Evolutionary conservation across 2,329 filamentous ascomycete genomes (phyloP), one percentile per base, ranked within the genome.

Genomic region (Didymosphaeria variabile): DNA sequence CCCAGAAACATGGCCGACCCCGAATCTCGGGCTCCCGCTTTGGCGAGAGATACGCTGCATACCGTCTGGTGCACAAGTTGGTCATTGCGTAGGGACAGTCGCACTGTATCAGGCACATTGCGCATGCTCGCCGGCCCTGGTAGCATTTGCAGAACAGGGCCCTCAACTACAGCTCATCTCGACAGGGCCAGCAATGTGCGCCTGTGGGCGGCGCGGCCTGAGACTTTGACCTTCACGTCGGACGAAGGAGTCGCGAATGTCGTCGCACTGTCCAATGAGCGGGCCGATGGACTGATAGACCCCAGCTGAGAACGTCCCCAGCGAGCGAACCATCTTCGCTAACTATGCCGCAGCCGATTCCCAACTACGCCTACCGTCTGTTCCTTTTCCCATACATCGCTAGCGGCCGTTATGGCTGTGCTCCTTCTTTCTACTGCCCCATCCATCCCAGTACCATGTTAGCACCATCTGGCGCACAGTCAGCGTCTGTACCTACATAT

Each of bases 361-460:
- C 57, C 61, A 56, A 67, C 67, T 65, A 63, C 60, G 58, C 63
- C 61, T 61, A 58, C 60, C 58, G 60, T 64, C 66, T 71, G 69
- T 66, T 66, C 67, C 70, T 67, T 45, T 71, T 68, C 66, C 62
- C 66, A 63, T 63, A 63, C 62, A 61, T 58, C 65, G 57, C 68
- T 71, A 71, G 66, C 63, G 63, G 70, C 66, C 66, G 70, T 67
- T 66, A 75, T 71, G 74, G 75, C 75, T 77, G 72, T 77, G 73
- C 70, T 76, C 70, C 63, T 71, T 66, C 61, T 62, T 65, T 70
- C 57, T 63, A 65, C 64, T 65, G 60, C 67, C 73, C 70, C 70
- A 68, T 70, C 70, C 70, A 68, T 70, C 61, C 64, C 66, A 73
- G 68, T 57, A 67, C 62, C 64, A 65, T 65, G 71, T 64, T 66